phyloP scores from a whole-genome alignment of 495 filamentous ascomycete genomes.

The Xylaria longipes region DNA sequence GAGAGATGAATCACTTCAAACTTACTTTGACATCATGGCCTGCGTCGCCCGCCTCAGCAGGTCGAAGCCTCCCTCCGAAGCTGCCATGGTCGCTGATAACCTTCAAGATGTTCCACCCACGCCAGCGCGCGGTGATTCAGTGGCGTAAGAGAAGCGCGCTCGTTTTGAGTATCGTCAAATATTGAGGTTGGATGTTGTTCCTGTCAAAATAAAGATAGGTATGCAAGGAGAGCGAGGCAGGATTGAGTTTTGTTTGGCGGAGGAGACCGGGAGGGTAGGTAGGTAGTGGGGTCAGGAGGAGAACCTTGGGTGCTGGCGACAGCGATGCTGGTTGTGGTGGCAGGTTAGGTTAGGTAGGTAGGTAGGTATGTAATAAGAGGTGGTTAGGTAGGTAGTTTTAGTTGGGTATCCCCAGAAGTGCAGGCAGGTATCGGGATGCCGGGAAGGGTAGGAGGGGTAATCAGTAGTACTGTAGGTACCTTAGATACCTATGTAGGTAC shows the following conservation, averaged over 20 bases:
- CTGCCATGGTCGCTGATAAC: constrained; percentile 35
- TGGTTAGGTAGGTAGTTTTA: background rate
- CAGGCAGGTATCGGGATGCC: constrained; percentile 24
- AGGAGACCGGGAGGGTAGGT: constrained; percentile 25
- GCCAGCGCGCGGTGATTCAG: constrained; percentile 22
- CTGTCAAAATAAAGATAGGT: constrained; percentile 7
- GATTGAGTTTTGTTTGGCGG: constrained; percentile 24
- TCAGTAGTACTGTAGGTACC: background rate
- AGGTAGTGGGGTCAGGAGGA: constrained; percentile 15
- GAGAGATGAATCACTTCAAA: constrained; percentile 29
- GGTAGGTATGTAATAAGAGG: background rate
- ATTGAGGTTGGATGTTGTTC: constrained; percentile 7
- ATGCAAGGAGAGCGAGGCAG: constrained; percentile 19
- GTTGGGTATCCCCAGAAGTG: constrained; percentile 8
- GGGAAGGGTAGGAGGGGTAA: constrained; percentile 28
- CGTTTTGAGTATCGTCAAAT: background rate
- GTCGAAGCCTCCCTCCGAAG: constrained; percentile 53
- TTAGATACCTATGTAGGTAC: background rate
- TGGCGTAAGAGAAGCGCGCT: constrained; percentile 7
- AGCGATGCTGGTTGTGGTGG: background rate
- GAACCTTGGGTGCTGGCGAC: constrained; percentile 18
- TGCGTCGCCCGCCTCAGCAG: constrained; percentile 62
- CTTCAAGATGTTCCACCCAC: constrained; percentile 22
- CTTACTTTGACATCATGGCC: constrained; percentile 65
- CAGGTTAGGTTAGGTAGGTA: background rate